Base-by-base conservation (phyloP, 495 filamentous ascomycete genomes). In the Neurospora sp. region DNA sequence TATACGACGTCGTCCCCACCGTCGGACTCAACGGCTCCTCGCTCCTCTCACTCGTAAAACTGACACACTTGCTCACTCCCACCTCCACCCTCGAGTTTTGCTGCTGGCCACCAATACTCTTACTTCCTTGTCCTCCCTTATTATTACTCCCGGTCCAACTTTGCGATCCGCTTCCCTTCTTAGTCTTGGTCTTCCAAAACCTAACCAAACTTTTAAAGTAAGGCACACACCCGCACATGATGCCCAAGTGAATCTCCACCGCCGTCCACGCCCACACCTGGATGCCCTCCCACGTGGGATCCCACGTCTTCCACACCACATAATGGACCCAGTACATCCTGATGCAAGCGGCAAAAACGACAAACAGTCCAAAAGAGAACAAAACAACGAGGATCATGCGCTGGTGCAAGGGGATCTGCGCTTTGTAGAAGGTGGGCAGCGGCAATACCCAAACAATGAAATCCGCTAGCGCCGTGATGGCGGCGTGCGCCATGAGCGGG, bases 361-460 rank as follows among this genome's bases (percentile, higher is more conserved):
- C 79, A n/a, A 78, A 39, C 22, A 74, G 3, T 6, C 78, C 78
- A 22, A 74, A 74, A 69, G 71, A 71, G 73, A 81, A 79, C 44
- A 81, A 70, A 1, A 76, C 70, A 14, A 81, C 74, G 9, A 81
- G 42, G 39, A 71, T 73, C 37, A 79, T 16, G 16, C 79, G 76
- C 71, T 81, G 75, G 5, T 18, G 10, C 0, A 70, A 35, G 16
- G 76, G 75, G 35, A 84, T 68, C 7, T 77, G 76, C 40, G 83
- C 74, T 1, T 40, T 40, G 69, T 75, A 81, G 12, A 86, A 66
- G 0, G 78, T 75, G 14, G 79, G 79, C 9, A 86, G 73, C 16
- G 84, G 84, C n/a, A 86, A 71, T 1, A 79, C 72, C 76, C 85
- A 83, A 12, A 85, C 80, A 11, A 82, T 31, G 3, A 85, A 74